Percentiles rank a stretch among this genome's conserved stretches.
Evolutionary conservation across 306 rosid genomes (phyloP).

Genomic region (Medicago arabica): DNA sequence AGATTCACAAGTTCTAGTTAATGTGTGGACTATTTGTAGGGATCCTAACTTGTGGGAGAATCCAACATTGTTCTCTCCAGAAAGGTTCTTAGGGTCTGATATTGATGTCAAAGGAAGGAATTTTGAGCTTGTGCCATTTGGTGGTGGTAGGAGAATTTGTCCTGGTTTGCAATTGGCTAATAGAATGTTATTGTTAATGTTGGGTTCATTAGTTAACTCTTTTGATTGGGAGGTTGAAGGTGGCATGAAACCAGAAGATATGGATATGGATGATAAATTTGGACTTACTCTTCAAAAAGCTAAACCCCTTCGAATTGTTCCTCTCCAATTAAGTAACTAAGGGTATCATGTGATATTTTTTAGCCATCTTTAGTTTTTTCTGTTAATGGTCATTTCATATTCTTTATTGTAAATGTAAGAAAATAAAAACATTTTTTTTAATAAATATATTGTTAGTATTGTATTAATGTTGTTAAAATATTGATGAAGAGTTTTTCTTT

Average conservation of each 20-base stretch:
- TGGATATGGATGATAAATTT: slow-evolving; percentile 34
- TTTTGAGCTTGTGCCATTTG: slow-evolving; percentile 36
- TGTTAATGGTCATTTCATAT: too few species aligned
- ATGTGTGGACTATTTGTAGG: slow-evolving; percentile 40
- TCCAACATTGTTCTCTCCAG: slow-evolving; percentile 35
- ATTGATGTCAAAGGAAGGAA: slow-evolving; percentile 35
- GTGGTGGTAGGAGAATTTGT: slow-evolving; percentile 38
- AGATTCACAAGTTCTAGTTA: slow-evolving; percentile 33
- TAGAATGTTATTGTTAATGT: slow-evolving; percentile 37
- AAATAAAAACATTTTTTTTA: too few species aligned
- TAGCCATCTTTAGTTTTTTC: too few species aligned
- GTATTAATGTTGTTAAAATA: too few species aligned
- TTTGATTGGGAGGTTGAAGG: slow-evolving; percentile 45
- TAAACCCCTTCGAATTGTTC: slow-evolving; percentile 30
- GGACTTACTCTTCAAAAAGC: slow-evolving; percentile 38
- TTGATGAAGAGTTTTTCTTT: too few species aligned
- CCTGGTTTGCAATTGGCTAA: slow-evolving; percentile 30
- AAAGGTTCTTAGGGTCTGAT: slow-evolving; percentile 35
- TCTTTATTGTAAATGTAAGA: too few species aligned
- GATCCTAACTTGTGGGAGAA: slow-evolving; percentile 29
- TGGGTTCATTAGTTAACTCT: slow-evolving; percentile 36
- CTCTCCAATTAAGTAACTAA: not conserved
- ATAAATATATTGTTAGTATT: too few species aligned
- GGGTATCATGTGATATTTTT: too few species aligned
- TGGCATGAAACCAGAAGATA: slow-evolving; percentile 15